Conservation (phyloP, 2,329 filamentous ascomycete genomes). For the Coccinonectria pachysandricola region DNA sequence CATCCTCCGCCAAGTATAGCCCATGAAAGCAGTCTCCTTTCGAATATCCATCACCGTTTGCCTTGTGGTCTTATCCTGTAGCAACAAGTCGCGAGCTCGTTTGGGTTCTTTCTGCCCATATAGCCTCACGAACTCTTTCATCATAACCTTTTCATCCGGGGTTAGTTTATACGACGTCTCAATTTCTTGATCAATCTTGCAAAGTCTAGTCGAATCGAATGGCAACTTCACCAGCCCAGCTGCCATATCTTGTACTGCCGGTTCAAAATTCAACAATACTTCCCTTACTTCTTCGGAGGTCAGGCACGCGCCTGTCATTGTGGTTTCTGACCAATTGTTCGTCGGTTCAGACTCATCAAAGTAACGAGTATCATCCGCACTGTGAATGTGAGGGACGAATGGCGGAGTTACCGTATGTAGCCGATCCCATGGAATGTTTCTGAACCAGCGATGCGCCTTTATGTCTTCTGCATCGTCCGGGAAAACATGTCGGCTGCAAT, state of each 20-base stretch:
- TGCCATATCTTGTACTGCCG: slow-evolving; percentile 32
- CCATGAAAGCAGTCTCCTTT: slow-evolving; percentile 75
- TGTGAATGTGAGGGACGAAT: slow-evolving; percentile 64
- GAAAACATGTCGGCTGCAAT: slow-evolving; percentile 55
- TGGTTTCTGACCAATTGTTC: slow-evolving; percentile 48
- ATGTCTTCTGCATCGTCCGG: slow-evolving; percentile 80
- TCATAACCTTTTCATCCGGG: slow-evolving; percentile 27
- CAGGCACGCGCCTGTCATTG: slow-evolving; percentile 22
- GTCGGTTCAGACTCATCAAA: slow-evolving; percentile 77
- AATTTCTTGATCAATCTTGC: slow-evolving; percentile 38
- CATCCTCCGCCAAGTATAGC: slow-evolving; percentile 70
- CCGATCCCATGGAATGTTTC: slow-evolving; percentile 64
- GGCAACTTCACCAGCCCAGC: slow-evolving; percentile 35
- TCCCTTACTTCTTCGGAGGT: slow-evolving; percentile 21
- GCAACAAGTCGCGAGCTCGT: slow-evolving; percentile 71
- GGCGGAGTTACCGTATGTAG: slow-evolving; percentile 64
- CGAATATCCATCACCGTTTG: slow-evolving; percentile 65
- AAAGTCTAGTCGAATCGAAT: slow-evolving; percentile 38
- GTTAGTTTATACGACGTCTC: slow-evolving; percentile 27
- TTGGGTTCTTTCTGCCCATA: slow-evolving; percentile 59
- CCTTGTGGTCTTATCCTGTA: slow-evolving; percentile 61
- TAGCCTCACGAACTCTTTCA: slow-evolving; percentile 41
- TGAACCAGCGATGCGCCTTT: slow-evolving; percentile 81
- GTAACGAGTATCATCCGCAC: slow-evolving; percentile 69
- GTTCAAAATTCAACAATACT: slow-evolving; percentile 28